Evolutionary conservation across 768 basidiomycete genomes (phyloP).

Genomic region (Mycena indigotica): DNA sequence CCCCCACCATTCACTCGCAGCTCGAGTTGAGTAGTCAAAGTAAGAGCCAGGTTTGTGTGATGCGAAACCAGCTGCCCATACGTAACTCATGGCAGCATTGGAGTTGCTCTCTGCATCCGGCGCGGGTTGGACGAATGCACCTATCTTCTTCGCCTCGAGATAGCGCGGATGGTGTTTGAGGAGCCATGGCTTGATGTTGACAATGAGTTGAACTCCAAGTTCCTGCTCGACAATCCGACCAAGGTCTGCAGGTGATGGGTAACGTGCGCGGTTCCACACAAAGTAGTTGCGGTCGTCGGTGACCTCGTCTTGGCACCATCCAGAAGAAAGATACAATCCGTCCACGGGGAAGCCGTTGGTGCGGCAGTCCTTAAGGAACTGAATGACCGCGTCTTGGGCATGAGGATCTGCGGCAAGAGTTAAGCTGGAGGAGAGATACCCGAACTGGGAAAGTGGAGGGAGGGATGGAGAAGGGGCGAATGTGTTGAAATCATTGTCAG

Average conservation of each 20-base stretch:
- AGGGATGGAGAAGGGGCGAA: constrained; percentile 21
- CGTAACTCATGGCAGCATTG: constrained; percentile 16
- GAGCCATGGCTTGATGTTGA: constrained; percentile 24
- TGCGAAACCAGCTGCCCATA: constrained; percentile 21
- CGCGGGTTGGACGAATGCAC: constrained; percentile 17
- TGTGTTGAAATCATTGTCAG: constrained; percentile 1
- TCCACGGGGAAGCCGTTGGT: constrained; percentile 22
- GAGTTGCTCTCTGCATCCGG: constrained; percentile 12
- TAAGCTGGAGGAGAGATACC: constrained; percentile 22
- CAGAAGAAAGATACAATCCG: constrained; percentile 23
- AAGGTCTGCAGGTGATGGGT: constrained; percentile 19
- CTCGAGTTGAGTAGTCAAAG: constrained; percentile 20
- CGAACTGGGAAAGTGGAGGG: constrained; percentile 24
- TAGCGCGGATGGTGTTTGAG: constrained; percentile 16
- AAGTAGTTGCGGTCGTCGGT: constrained; percentile 23
- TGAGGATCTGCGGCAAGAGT: constrained; percentile 18
- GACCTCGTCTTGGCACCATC: constrained; percentile 21
- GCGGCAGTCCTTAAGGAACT: constrained; percentile 23
- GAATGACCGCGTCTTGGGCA: constrained; percentile 21
- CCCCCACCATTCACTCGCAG: constrained; percentile 17
- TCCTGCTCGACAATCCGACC: constrained; percentile 20
- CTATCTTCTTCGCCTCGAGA: constrained; percentile 2
- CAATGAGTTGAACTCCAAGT: constrained; percentile 23
- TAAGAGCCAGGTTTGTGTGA: constrained; percentile 22
- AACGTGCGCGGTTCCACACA: constrained; percentile 23